Base-by-base conservation (phyloP, 2,329 filamentous ascomycete genomes). In the Tolypocladium album region DNA sequence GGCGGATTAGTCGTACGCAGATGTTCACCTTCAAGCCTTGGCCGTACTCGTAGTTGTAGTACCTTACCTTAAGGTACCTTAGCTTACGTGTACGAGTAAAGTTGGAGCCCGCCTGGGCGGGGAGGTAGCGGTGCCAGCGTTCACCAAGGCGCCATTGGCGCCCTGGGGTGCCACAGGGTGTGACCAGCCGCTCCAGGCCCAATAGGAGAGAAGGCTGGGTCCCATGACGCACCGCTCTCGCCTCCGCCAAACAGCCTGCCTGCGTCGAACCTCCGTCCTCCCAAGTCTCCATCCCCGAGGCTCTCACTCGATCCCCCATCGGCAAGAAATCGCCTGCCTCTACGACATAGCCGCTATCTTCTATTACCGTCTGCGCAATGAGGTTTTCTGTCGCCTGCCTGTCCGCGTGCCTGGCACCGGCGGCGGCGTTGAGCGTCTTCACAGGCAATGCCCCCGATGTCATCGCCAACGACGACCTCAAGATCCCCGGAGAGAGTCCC, bases 401-500 rank as follows among this genome's bases (percentile, higher is more conserved):
- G 61, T 72, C 77, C 59, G 74, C 73, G 70, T 70, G 76, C 70
- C 68, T 78, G 64, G 75, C 75, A 58, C 76, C 80, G 60, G 77
- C 77, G 57, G 69, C 72, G 64, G 78, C 75, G 60, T 60, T 71
- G 59, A 83, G 78, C 67, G 73, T 77, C 71, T 69, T 72, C 65
- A 69, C 67, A 65, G 66, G 67, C 62, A 66, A 68, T 55, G 63
- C 68, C 58, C 67, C 66, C 60, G 71, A 70, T 31, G 62, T 39
- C 64, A 72, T 75, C 61, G 73, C 71, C 69, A 78, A 78, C 61
- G 78, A 78, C 34, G 76, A 83, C 55, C 78, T 83, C 72, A 82
- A 86, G 65, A 88, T 97, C 20, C 87, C 90, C 1, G 92, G 94
- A 72, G 80, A 93, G 57, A 96, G 93, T 71, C 93, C 94, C 38